Evolutionary conservation across 129 eudicot genomes (phyloP).

Genomic region (Chrysanthemum seticuspe): DNA sequence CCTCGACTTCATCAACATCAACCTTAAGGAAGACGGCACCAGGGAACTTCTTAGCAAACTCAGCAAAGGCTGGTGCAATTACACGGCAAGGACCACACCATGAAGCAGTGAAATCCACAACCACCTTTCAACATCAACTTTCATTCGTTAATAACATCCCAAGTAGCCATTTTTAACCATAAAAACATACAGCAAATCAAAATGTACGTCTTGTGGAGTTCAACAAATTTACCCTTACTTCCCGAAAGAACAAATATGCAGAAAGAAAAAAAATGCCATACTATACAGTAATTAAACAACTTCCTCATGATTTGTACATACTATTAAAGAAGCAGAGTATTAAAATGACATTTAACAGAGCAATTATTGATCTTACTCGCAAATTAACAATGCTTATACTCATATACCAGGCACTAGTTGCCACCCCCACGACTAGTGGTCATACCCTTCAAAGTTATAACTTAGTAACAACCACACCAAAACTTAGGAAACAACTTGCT

Average conservation of each 20-base stretch:
- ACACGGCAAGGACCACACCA: slow-evolving; percentile 78
- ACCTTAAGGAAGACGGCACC: slow-evolving; percentile 62
- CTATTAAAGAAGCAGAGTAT: not conserved
- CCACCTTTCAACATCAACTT: slow-evolving; percentile 40
- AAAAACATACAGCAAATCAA: not conserved
- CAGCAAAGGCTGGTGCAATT: slow-evolving; percentile 59
- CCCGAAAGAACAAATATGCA: too few relatives aligned
- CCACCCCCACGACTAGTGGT: not conserved
- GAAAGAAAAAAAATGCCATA: too few relatives aligned
- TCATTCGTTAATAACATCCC: too few relatives aligned
- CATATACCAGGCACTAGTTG: not conserved
- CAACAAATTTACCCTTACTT: too few relatives aligned
- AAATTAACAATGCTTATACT: not conserved
- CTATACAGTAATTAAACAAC: too few relatives aligned
- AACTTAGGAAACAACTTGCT: not conserved
- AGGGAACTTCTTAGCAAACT: slow-evolving; percentile 45
- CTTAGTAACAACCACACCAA: not conserved
- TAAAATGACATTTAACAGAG: not conserved
- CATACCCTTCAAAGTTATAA: not conserved
- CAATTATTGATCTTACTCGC: not conserved
- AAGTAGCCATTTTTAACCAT: too few relatives aligned
- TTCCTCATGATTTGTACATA: not conserved
- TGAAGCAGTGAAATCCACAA: slow-evolving; percentile 74
- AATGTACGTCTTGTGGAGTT: too few relatives aligned
- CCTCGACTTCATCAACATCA: slow-evolving; percentile 71